Evolutionary conservation across 495 filamentous ascomycete genomes (phyloP).

Genomic region (Aspergillus egyptiacus): DNA sequence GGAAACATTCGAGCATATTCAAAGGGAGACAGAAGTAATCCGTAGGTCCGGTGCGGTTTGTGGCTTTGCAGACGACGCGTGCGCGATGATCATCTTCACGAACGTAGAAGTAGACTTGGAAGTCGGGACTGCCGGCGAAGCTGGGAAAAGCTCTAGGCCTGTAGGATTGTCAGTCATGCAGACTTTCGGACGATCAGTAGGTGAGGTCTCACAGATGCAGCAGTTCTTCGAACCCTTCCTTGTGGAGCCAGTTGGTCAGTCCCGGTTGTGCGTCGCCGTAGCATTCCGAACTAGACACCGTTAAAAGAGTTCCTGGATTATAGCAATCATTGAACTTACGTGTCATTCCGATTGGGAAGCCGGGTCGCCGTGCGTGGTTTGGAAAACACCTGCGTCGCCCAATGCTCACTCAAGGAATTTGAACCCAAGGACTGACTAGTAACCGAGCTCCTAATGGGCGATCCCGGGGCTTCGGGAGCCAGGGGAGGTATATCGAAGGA

Average conservation of each 20-base stretch:
- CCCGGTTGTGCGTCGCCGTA: conserved; percentile 37
- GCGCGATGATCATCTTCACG: conserved; percentile 48
- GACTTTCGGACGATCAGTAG: neutral
- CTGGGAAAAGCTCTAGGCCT: conserved; percentile 30
- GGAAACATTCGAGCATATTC: conserved; percentile 48
- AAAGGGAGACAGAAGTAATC: conserved; percentile 47
- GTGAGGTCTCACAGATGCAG: conserved; percentile 41
- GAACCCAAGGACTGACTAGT: conserved; percentile 32
- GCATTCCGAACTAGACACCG: conserved; percentile 40
- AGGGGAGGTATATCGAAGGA: conserved; percentile 33
- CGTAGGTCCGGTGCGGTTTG: conserved; percentile 28
- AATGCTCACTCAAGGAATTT: conserved; percentile 38
- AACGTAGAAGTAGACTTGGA: conserved; percentile 52
- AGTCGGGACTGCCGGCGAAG: conserved; percentile 36
- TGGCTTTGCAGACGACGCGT: conserved; percentile 51
- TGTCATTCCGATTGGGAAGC: conserved; percentile 33
- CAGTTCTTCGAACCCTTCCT: conserved; percentile 33
- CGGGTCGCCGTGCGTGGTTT: conserved; percentile 33
- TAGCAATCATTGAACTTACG: conserved; percentile 7
- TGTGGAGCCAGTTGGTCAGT: conserved; percentile 33
- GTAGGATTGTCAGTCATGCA: conserved; percentile 1
- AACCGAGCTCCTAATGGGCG: conserved; percentile 37
- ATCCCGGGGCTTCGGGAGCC: conserved; percentile 37
- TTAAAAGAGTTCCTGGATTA: conserved; percentile 15
- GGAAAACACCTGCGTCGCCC: conserved; percentile 47